Evolutionary conservation across 2,329 filamentous ascomycete species (phyloP).

Genomic region (Pseudopyricularia cyperi): DNA sequence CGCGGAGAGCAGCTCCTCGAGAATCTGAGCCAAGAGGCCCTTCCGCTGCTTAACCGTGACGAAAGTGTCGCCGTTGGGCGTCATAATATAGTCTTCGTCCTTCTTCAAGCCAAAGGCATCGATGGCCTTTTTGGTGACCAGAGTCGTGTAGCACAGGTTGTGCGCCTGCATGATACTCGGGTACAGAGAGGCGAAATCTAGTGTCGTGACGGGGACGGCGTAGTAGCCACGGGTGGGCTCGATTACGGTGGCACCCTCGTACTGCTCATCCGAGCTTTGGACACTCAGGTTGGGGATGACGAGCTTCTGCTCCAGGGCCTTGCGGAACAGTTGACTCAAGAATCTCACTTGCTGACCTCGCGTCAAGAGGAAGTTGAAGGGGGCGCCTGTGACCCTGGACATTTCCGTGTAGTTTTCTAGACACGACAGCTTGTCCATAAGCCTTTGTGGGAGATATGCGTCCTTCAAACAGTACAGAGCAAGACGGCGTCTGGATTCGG

Average conservation of each 20-base stretch:
- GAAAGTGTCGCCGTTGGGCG: slow-evolving; percentile 88
- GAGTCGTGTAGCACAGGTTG: slow-evolving; percentile 93
- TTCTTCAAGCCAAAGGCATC: slow-evolving; percentile 68
- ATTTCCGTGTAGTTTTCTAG: slow-evolving; percentile 99
- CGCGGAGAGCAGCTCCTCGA: slow-evolving; percentile 82
- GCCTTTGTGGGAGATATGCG: slow-evolving; percentile 81
- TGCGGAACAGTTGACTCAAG: slow-evolving; percentile 91
- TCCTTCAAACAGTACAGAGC: slow-evolving; percentile 97
- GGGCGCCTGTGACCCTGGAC: slow-evolving; percentile 97
- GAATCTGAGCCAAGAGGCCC: slow-evolving; percentile 83
- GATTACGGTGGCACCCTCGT: slow-evolving; percentile 96
- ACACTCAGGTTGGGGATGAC: slow-evolving; percentile 79
- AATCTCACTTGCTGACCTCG: slow-evolving; percentile 96
- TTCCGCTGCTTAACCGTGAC: slow-evolving; percentile 81
- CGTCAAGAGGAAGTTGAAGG: slow-evolving; percentile 86
- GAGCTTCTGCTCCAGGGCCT: slow-evolving; percentile 82
- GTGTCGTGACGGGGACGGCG: slow-evolving; percentile 84
- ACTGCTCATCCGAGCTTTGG: slow-evolving; percentile 69
- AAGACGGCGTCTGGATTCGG: slow-evolving; percentile 78
- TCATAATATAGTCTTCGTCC: slow-evolving; percentile 92
- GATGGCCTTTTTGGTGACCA: slow-evolving; percentile 66
- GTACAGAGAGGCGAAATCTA: slow-evolving; percentile 97
- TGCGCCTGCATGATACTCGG: slow-evolving; percentile 98
- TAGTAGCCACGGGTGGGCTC: slow-evolving; percentile 91
- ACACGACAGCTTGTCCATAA: slow-evolving; percentile 97